A percentile compares a stretch with the other conserved stretches of the same genome.
Conservation (phyloP, 352 stramenopile genomes). For the Thalassiosira allenii region DNA sequence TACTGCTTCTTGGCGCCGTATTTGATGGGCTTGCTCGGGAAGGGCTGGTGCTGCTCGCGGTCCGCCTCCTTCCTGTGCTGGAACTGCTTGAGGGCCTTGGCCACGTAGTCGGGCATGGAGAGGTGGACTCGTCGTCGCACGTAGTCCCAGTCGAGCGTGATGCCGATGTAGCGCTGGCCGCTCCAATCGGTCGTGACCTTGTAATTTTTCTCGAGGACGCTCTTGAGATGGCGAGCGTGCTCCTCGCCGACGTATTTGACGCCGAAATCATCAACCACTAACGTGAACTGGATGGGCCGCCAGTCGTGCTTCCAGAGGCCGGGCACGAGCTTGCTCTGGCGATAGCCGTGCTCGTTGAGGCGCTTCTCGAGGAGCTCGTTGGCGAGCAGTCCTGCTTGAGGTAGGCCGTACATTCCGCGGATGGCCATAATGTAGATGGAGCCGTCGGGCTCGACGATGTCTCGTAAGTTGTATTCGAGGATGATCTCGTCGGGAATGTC, state of each 20-base stretch:
- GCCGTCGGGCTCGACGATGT: constrained; percentile 10
- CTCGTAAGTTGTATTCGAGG: constrained; percentile 27
- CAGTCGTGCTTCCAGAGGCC: constrained; percentile 42
- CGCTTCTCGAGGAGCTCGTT: constrained; percentile 25
- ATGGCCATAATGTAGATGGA: constrained; percentile 22
- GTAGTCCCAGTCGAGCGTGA: constrained; percentile 67
- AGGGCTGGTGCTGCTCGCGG: constrained; percentile 36
- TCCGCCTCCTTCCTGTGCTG: constrained; percentile 21
- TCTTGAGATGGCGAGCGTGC: constrained; percentile 51
- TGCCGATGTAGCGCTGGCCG: constrained; percentile 42
- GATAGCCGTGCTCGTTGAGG: constrained; percentile 23
- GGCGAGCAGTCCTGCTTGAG: constrained; percentile 18
- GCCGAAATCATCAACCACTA: constrained; percentile 46
- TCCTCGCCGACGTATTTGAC: constrained; percentile 55
- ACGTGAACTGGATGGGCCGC: constrained; percentile 34
- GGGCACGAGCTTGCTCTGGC: constrained; percentile 12
- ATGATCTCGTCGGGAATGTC: constrained; percentile 38
- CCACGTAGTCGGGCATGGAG: constrained; percentile 51
- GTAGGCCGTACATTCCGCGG: constrained; percentile 34
- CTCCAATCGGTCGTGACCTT: constrained; percentile 39
- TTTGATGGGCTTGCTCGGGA: constrained; percentile 9
- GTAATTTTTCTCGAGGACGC: constrained; percentile 38
- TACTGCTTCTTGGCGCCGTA: constrained; percentile 65
- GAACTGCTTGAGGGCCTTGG: constrained; percentile 31
- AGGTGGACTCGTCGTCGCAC: constrained; percentile 28